phyloP scores from a whole-genome alignment of 495 filamentous ascomycete species.

The Hypoxylon intermedium region DNA sequence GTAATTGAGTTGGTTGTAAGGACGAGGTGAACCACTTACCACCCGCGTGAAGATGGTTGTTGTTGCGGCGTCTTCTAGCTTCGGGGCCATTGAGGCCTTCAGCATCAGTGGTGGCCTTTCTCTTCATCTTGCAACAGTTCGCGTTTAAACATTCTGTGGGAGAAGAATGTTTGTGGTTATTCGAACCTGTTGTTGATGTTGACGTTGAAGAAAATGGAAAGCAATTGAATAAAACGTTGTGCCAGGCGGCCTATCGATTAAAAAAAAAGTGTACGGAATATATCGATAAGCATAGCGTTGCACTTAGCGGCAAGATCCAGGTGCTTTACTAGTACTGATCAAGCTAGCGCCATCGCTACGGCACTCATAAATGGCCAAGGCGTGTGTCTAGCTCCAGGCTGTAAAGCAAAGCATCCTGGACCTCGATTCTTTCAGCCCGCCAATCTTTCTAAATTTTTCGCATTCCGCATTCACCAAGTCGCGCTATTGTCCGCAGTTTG shows the following conservation, averaged over 20 bases:
- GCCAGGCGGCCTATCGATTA: slow-evolving; percentile 6
- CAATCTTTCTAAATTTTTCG: slow-evolving; percentile 21
- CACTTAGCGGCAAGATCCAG: neutral
- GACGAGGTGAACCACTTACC: neutral
- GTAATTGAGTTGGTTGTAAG: slow-evolving; percentile 5
- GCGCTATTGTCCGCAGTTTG: slow-evolving; percentile 6
- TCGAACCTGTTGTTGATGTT: neutral
- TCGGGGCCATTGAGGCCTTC: slow-evolving; percentile 8
- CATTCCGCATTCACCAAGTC: slow-evolving; percentile 22
- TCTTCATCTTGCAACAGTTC: slow-evolving; percentile 37
- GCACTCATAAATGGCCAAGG: neutral
- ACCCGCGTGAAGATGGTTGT: neutral
- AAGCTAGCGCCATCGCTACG: neutral
- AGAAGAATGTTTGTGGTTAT: neutral
- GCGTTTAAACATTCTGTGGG: slow-evolving; percentile 1
- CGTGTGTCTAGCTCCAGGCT: neutral
- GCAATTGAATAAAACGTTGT: slow-evolving; percentile 17
- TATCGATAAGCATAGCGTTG: neutral
- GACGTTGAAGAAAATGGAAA: neutral
- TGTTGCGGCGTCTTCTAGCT: slow-evolving; percentile 19
- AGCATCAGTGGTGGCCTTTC: slow-evolving; percentile 26
- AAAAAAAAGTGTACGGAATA: neutral
- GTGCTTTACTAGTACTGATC: neutral
- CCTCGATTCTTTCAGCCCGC: slow-evolving; percentile 38
- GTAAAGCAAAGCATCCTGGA: slow-evolving; percentile 22